phyloP scores from a whole-genome alignment of 2,329 filamentous ascomycete genomes.

The Aspergillus aculeatus region DNA sequence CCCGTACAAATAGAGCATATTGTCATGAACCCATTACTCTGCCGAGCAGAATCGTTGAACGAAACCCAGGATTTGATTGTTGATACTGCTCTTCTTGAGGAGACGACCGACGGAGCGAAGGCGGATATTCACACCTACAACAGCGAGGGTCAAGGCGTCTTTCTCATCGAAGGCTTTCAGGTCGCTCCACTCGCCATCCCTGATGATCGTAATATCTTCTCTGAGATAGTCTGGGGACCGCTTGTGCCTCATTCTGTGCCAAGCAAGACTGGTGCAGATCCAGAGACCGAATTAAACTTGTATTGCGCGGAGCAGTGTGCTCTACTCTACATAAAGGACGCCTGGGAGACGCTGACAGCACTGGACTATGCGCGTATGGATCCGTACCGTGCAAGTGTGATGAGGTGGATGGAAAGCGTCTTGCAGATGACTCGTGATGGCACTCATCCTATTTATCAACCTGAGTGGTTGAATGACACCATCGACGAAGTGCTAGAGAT shows the following conservation, averaged over 20 bases:
- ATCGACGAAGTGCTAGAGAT: neutral
- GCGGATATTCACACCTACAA: neutral
- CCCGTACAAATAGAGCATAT: neutral
- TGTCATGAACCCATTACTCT: neutral
- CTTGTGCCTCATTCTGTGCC: neutral
- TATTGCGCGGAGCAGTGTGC: neutral
- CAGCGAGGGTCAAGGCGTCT: neutral
- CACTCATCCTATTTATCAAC: neutral
- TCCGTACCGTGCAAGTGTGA: neutral
- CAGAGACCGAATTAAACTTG: neutral
- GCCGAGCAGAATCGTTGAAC: neutral
- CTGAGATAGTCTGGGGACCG: conserved; percentile 2
- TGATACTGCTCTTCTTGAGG: neutral
- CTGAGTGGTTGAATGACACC: neutral
- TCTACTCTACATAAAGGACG: neutral
- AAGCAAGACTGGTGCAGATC: neutral
- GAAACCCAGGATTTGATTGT: neutral
- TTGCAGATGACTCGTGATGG: neutral
- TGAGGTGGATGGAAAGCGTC: neutral
- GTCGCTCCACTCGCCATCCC: neutral
- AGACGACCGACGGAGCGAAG: neutral
- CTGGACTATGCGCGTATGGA: neutral
- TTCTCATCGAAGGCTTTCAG: conserved; percentile 1
- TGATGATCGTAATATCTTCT: conserved; percentile 1
- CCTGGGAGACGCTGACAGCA: neutral